Percentiles rank a stretch among this genome's conserved stretches.
These are phyloP conservation scores for Nakazawaea ernobii DNA, from an alignment of 805 yeast genomes.

Conservation along the genomic window DNA sequence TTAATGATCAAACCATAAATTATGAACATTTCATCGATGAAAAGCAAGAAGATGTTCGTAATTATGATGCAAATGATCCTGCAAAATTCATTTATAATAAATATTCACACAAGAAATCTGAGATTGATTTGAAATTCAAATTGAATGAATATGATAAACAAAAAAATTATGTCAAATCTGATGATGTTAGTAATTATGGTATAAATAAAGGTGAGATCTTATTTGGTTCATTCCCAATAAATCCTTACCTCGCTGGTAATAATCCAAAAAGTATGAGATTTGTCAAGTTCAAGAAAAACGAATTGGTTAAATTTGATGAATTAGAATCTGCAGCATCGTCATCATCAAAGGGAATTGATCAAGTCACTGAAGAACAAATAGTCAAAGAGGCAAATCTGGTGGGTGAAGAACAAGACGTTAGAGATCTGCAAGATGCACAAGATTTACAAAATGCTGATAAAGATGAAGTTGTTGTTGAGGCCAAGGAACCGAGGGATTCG, in stretches of 20 bases:
- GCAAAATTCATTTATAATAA: slow-evolving; percentile 8
- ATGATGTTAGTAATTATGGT: slow-evolving; percentile 8
- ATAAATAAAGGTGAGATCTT: slow-evolving; percentile 19
- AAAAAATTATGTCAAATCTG: slow-evolving; percentile 14
- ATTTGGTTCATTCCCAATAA: slow-evolving; percentile 24
- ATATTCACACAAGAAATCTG: slow-evolving; percentile 9
- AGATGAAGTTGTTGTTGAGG: no score
- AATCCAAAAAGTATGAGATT: slow-evolving; percentile 25
- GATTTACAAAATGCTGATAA: no score
- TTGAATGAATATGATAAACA: slow-evolving; percentile 8
- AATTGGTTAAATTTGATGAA: slow-evolving; percentile 22
- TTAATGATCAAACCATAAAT: slow-evolving; percentile 16
- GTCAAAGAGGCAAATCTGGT: not conserved
- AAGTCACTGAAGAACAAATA: not conserved
- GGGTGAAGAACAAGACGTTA: not conserved
- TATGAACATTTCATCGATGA: slow-evolving; percentile 12
- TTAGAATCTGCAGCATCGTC: not conserved
- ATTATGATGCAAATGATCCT: slow-evolving; percentile 11
- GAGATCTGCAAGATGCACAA: no score
- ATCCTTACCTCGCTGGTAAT: slow-evolving; percentile 23
- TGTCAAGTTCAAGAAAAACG: slow-evolving; percentile 25
- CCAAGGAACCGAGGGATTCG: no score
- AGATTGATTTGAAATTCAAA: slow-evolving; percentile 12
- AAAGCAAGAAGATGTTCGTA: slow-evolving; percentile 14
- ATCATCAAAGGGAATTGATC: not conserved